Evolutionary conservation across 2,329 filamentous ascomycete species (phyloP).

Genomic region (Dryadomyces quercus-mongolicae): DNA sequence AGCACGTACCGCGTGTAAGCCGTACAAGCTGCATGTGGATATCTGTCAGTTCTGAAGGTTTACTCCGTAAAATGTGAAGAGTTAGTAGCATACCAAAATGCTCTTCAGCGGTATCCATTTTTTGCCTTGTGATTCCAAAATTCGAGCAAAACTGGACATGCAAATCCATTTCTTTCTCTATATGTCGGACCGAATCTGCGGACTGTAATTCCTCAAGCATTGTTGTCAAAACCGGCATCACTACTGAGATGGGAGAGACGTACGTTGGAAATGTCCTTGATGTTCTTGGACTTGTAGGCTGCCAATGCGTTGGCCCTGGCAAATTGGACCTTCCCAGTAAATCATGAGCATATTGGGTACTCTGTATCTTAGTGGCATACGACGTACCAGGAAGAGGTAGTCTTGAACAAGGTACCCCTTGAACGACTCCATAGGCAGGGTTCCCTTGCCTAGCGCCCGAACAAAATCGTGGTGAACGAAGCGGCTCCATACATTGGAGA

Average conservation of each 20-base stretch:
- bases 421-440: constrained; percentile 63
- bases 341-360: not conserved
- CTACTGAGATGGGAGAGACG: not conserved
- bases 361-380: no score
- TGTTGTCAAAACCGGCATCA: not conserved
- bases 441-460: constrained; percentile 60
- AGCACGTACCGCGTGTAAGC: constrained; percentile 44
- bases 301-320: constrained; percentile 75
- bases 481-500: constrained; percentile 59
- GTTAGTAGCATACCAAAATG: constrained; percentile 44
- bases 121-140: constrained; percentile 62
- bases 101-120: constrained; percentile 65
- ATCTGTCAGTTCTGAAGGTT: no score
- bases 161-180: constrained; percentile 66
- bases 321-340: constrained; percentile 63
- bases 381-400: constrained; percentile 71
- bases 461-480: constrained; percentile 81
- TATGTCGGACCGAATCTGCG: constrained; percentile 57
- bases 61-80: no score
- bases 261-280: constrained; percentile 52
- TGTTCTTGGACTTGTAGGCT: constrained; percentile 68
- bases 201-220: constrained; percentile 2
- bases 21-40: constrained; percentile 24
- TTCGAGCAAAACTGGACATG: constrained; percentile 73
- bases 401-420: constrained; percentile 87